A percentile compares a stretch with the other conserved stretches of the same genome.
These are phyloP conservation scores for Aureobasidium zeae DNA, from an alignment of 2,329 filamentous ascomycete species.

Conservation along the genomic window DNA sequence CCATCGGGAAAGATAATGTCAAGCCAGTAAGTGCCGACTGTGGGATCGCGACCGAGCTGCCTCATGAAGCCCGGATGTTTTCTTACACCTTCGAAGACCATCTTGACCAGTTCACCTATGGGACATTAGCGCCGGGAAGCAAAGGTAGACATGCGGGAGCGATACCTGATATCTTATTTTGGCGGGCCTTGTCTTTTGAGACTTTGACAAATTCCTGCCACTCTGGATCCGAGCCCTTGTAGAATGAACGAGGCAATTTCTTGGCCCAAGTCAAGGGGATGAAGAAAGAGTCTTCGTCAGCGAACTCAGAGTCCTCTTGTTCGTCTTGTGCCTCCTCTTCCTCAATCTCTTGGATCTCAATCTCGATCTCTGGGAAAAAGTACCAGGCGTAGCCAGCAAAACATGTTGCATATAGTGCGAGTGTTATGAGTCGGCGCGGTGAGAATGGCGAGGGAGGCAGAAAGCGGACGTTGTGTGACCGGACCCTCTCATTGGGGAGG, in stretches of 20 bases:
- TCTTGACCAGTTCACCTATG: conserved; percentile 29
- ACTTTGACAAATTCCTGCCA: conserved; percentile 44
- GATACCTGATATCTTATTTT: conserved; percentile 32
- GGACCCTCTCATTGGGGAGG: not conserved
- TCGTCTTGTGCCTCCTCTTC: conserved; percentile 26
- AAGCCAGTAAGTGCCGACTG: conserved; percentile 38
- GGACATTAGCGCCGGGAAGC: not conserved
- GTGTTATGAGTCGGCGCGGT: conserved; percentile 21
- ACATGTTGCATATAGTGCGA: conserved; percentile 22
- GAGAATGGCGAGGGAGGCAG: conserved; percentile 28
- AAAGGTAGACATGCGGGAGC: not conserved
- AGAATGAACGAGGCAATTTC: conserved; percentile 34
- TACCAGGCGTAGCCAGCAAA: conserved; percentile 19
- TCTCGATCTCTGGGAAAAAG: conserved; percentile 22
- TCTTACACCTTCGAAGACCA: conserved; percentile 26
- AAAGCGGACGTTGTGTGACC: conserved; percentile 30
- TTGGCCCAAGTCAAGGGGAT: conserved; percentile 41
- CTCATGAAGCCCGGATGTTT: conserved; percentile 26
- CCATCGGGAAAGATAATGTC: conserved; percentile 41
- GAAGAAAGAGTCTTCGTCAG: conserved; percentile 35
- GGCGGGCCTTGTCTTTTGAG: conserved; percentile 33
- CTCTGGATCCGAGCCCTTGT: conserved; percentile 44
- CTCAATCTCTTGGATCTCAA: conserved; percentile 23
- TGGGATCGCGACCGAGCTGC: conserved; percentile 32
- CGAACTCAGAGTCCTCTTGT: conserved; percentile 27